These are phyloP conservation scores for Boletus coccyginus DNA, from an alignment of 768 basidiomycete species.

Conservation along the genomic window DNA sequence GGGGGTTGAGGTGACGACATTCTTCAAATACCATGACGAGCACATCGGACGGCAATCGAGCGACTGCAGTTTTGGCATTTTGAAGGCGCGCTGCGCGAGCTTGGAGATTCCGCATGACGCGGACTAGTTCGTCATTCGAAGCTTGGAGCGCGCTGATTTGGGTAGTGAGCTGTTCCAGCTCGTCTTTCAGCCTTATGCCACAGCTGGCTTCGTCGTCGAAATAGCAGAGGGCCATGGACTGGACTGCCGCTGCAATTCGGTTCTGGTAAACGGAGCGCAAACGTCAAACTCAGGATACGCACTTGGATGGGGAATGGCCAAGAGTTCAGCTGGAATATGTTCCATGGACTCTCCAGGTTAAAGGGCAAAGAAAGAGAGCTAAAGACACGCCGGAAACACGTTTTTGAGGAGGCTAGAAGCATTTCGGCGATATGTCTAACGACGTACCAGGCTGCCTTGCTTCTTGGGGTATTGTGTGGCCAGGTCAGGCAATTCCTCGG, in stretches of 20 bases:
- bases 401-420: constrained; percentile 18
- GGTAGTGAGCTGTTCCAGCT: constrained; percentile 25
- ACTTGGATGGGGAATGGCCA: constrained; percentile 19
- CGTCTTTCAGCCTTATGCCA: constrained; percentile 13
- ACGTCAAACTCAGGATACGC: constrained; percentile 4
- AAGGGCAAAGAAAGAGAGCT: constrained; percentile 21
- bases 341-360: constrained; percentile 23
- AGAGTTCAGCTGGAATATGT: constrained; percentile 19
- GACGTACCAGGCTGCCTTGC: constrained; percentile 15
- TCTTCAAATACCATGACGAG: constrained; percentile 33
- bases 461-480: constrained; percentile 7
- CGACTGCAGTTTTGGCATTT: constrained; percentile 28
- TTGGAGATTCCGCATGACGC: constrained; percentile 26
- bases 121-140: constrained; percentile 28
- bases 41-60: constrained; percentile 31
- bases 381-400: constrained; percentile 30
- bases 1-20: constrained; percentile 30
- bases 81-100: constrained; percentile 31
- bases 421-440: constrained; percentile 18
- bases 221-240: constrained; percentile 26
- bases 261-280: constrained; percentile 3
- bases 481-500: constrained; percentile 16
- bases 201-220: constrained; percentile 15
- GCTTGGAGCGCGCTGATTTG: constrained; percentile 28
- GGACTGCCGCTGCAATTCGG: constrained; percentile 3